Evolutionary conservation across 805 yeast genomes (phyloP).

Genomic region (Starmerella floricola): DNA sequence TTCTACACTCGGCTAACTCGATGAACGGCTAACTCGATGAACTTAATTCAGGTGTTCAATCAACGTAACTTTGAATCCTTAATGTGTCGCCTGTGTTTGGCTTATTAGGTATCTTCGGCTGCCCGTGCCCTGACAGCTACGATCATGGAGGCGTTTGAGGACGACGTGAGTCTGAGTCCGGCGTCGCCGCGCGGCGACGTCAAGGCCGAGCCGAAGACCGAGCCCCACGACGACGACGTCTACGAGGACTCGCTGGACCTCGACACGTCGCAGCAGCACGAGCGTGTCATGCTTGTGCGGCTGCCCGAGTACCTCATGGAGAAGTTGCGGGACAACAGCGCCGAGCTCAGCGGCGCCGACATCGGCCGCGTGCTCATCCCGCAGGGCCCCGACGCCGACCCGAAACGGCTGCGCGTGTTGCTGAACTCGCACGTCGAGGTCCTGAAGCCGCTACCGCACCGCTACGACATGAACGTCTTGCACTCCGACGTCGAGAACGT

Average conservation of each 20-base stretch:
- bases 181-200: constrained; percentile 23
- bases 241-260: constrained; percentile 64
- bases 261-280: constrained; percentile 47
- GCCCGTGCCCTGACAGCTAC: no score
- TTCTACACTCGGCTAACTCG: no score
- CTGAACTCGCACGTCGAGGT: constrained; percentile 31
- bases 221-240: constrained; percentile 31
- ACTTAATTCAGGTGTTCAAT: no score
- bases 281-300: constrained; percentile 85
- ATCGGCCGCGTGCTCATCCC: constrained; percentile 67
- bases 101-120: no score
- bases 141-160: constrained; percentile 25
- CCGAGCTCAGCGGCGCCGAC: constrained; percentile 54
- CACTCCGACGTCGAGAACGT: constrained; percentile 75
- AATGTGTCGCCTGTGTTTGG: no score
- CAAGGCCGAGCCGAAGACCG: constrained; percentile 23
- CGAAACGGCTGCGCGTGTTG: constrained; percentile 28
- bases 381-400: constrained; percentile 20
- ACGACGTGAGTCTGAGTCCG: constrained; percentile 31
- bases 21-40: no score
- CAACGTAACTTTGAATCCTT: no score
- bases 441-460: constrained; percentile 57
- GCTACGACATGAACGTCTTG: constrained; percentile 66
- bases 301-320: constrained; percentile 79
- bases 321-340: constrained; percentile 53